Percentiles rank a stretch among this genome's conserved stretches.
phyloP scores from a whole-genome alignment of 2,329 filamentous ascomycete genomes.

The Coniella vitis region DNA sequence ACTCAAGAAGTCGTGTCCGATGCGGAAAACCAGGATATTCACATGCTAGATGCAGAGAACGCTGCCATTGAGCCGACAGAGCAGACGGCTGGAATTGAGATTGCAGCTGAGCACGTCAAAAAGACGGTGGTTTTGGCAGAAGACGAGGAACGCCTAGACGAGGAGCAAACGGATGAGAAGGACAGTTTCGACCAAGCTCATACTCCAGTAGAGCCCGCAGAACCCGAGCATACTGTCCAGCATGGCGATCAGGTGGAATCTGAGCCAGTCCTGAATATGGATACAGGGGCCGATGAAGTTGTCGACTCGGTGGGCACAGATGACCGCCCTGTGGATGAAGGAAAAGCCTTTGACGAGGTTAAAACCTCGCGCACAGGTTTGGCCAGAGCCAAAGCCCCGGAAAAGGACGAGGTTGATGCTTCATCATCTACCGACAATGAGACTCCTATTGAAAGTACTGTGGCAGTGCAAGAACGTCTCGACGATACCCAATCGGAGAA shows the following conservation, averaged over 20 bases:
- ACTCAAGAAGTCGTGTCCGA: not conserved
- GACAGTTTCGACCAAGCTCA: too few species aligned
- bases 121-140: too few species aligned
- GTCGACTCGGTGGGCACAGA: not conserved
- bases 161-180: too few species aligned
- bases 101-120: too few species aligned
- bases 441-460: not conserved
- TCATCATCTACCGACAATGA: slow-evolving; percentile 2
- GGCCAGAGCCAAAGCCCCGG: not conserved
- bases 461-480: not conserved
- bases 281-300: not conserved
- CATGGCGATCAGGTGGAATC: slow-evolving; percentile 1
- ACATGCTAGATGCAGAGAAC: not conserved
- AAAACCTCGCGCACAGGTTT: too few species aligned
- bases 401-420: not conserved
- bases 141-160: too few species aligned
- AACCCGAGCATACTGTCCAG: not conserved
- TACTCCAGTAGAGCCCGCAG: not conserved
- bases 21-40: not conserved
- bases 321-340: too few species aligned
- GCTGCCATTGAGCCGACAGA: too few species aligned
- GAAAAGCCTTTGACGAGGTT: too few species aligned
- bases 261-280: not conserved
- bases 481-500: not conserved
- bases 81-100: too few species aligned